A percentile compares a stretch with the other conserved stretches of the same genome.
Conservation (phyloP, 2,329 filamentous ascomycete genomes). For the Coniochaeta ligniaria region DNA sequence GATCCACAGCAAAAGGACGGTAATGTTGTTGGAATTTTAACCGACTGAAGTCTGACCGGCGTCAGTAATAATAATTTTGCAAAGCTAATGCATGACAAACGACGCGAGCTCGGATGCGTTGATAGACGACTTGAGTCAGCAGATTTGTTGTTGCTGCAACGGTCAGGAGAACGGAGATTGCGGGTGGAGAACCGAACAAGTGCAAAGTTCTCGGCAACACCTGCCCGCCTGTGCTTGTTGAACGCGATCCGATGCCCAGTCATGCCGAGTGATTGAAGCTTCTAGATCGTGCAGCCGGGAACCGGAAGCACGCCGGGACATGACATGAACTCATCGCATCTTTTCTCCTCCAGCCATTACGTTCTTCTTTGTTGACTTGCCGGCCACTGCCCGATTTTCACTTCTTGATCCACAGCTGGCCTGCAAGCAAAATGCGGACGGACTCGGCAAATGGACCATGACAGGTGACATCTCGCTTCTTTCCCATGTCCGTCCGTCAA, state of each 20-base stretch:
- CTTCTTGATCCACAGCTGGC: neutral
- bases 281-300: neutral
- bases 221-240: neutral
- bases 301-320: neutral
- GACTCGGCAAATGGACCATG: neutral
- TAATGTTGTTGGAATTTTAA: neutral
- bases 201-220: neutral
- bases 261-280: too few species aligned
- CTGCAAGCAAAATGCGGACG: neutral
- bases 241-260: neutral
- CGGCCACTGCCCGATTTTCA: neutral
- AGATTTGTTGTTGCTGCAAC: conserved; percentile 14
- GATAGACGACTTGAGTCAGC: neutral
- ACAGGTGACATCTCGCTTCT: neutral
- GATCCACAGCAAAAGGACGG: neutral
- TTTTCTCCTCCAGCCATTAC: neutral
- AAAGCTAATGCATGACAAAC: neutral
- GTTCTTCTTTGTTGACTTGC: neutral
- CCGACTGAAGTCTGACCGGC: neutral
- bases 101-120: neutral
- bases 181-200: neutral
- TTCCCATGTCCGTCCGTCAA: neutral
- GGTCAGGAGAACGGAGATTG: conserved; percentile 19
- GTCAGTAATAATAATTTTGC: neutral
- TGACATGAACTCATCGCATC: neutral